Conservation (phyloP, 257 asterid species). For the Anisodus tanguticus region DNA sequence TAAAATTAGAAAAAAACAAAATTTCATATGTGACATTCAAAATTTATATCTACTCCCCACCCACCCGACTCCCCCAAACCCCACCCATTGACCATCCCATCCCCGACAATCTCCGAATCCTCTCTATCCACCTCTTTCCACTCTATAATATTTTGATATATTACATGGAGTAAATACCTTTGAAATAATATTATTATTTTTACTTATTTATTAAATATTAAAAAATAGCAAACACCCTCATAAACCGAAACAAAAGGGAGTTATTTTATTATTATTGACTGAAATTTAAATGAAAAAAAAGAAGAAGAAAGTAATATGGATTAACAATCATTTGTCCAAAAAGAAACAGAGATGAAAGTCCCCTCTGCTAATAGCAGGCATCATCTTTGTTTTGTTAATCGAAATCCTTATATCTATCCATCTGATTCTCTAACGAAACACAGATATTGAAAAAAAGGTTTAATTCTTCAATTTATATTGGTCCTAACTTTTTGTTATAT, state of each 20-base stretch:
- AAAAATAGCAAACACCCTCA: no score
- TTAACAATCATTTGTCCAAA: constrained; percentile 5
- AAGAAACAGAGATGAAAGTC: not conserved
- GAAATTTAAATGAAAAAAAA: not conserved
- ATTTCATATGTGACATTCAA: no score
- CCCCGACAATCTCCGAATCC: no score
- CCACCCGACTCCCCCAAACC: no score
- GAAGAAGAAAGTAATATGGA: not conserved
- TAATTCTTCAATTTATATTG: not conserved
- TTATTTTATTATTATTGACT: not conserved
- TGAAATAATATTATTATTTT: no score
- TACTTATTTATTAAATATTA: no score
- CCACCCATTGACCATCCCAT: no score
- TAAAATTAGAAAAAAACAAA: no score
- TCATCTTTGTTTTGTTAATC: not conserved
- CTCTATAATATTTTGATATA: no score
- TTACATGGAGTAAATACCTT: no score
- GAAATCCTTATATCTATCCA: not conserved
- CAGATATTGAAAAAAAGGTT: not conserved
- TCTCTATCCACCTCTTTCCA: no score
- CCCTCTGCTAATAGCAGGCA: not conserved
- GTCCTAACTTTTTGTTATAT: not conserved
- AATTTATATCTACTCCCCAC: no score
- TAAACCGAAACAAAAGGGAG: not conserved
- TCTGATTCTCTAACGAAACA: not conserved